Percentiles rank a stretch among this genome's conserved stretches.
Evolutionary conservation across 768 basidiomycete species (phyloP).

Genomic region (Leccinum variicolor): DNA sequence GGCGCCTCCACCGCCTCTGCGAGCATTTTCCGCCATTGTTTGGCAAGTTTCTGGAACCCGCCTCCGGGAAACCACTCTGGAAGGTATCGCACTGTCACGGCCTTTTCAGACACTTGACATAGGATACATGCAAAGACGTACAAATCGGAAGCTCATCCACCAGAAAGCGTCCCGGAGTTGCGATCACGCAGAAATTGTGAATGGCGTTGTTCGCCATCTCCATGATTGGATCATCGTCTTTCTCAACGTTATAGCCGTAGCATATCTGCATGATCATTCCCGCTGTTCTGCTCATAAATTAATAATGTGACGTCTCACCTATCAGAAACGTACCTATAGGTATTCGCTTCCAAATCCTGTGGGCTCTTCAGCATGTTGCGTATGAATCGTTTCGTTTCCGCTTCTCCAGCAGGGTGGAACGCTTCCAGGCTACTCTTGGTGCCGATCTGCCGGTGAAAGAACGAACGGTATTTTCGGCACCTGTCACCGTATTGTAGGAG

Average conservation of each 20-base stretch:
- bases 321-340: background rate
- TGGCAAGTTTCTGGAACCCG: conserved; percentile 14
- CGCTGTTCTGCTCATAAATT: conserved; percentile 21
- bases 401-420: conserved; percentile 4
- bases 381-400: conserved; percentile 3
- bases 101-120: background rate
- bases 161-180: conserved; percentile 7
- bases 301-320: background rate
- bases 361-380: conserved; percentile 1
- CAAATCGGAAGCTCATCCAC: conserved; percentile 10
- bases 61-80: conserved; percentile 23
- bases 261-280: conserved; percentile 33
- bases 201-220: conserved; percentile 24
- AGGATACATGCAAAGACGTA: background rate
- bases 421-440: conserved; percentile 3
- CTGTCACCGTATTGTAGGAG: background rate
- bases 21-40: conserved; percentile 1
- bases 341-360: conserved; percentile 2
- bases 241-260: conserved; percentile 34
- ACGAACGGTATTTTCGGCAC: background rate
- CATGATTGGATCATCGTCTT: conserved; percentile 32
- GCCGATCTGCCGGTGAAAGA: conserved; percentile 7
- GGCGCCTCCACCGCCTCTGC: background rate
- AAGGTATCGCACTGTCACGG: conserved; percentile 10
- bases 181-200: conserved; percentile 5